Percentiles rank a stretch among this genome's conserved stretches.
Evolutionary conservation across 345 rosid genomes (phyloP).

Genomic region (Salix caprea): DNA sequence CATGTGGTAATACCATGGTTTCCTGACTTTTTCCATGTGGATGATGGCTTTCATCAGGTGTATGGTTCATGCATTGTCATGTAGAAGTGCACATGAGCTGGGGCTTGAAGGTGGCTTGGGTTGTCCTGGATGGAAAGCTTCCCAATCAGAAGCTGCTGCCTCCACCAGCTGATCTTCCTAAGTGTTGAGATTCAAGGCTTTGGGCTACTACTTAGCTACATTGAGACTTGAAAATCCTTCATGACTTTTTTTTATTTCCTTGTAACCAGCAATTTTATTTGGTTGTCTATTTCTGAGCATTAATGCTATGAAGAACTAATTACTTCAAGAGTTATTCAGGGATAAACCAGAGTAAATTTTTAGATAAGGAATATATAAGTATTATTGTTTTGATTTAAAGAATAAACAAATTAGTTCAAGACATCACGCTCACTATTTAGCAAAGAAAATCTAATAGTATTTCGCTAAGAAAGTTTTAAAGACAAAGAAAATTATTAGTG

Average conservation of each 20-base stretch:
- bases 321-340: too few relatives aligned
- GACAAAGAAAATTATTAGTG: too few relatives aligned
- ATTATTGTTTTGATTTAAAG: too few relatives aligned
- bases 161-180: conserved; percentile 13
- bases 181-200: conserved; percentile 1
- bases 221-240: neutral
- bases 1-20: neutral
- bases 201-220: neutral
- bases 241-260: neutral
- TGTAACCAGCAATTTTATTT: too few relatives aligned
- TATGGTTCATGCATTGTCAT: conserved; percentile 18
- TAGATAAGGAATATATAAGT: too few relatives aligned
- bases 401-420: too few relatives aligned
- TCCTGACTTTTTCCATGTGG: neutral
- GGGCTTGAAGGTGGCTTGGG: conserved; percentile 16
- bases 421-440: too few relatives aligned
- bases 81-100: conserved; percentile 15
- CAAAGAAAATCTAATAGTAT: too few relatives aligned
- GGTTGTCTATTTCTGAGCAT: too few relatives aligned
- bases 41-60: neutral
- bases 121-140: conserved; percentile 11
- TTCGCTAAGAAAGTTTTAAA: too few relatives aligned
- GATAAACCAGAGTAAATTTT: too few relatives aligned
- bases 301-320: too few relatives aligned
- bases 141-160: conserved; percentile 12